Base-by-base conservation (phyloP, 2,329 filamentous ascomycete species). In the Beauveria caledonica region DNA sequence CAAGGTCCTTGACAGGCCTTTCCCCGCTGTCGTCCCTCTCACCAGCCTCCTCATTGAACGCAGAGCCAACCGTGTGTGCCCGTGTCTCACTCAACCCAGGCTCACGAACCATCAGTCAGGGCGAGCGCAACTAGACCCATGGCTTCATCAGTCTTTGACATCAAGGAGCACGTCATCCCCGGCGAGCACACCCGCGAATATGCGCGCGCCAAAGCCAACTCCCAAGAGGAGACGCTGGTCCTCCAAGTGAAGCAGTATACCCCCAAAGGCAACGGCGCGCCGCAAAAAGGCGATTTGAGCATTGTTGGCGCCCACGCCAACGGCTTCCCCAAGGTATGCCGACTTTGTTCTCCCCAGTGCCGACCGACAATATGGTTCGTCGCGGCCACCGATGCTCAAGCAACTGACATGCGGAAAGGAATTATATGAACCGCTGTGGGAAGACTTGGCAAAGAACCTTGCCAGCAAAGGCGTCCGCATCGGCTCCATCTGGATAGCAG, bases 351-450 rank as follows among this genome's bases (percentile, higher is more conserved):
- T 19, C 27, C 10, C 13, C 15, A 19, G 6, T 44, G 17, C 3
- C 17, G 7, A 36, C 11, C 13, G 33, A 15, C 1, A 36, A 15
- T 2, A 36, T 36, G 5, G 5, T 36, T 36, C 13, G 13, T 36
- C 33, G 33, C 15, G 33, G 33, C 33, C 33, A 36, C 33, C 5
- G 13, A 13, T 36, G 45, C 11, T 3, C 15, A 33, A 6, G 48
- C 58, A 17, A 58, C 42, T 46, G n/a, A 61, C 45, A 3, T 13
- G 15, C n/a, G 1, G 15, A 9, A 1, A 92, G 88, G 93, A 97
- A 78, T 75, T 97, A 2, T 97, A 97, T 70, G 92, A 97, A 68
- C 89, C 93, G 0, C 77, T 97, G 0, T 97, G 92, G 89, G 90
- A 93, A 62, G 90, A 96, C 56, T 77, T 97, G 1, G 78, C 89